Evolutionary conservation across 208 protist genomes (phyloP).

Genomic region (Leishmania martiniquensis): DNA sequence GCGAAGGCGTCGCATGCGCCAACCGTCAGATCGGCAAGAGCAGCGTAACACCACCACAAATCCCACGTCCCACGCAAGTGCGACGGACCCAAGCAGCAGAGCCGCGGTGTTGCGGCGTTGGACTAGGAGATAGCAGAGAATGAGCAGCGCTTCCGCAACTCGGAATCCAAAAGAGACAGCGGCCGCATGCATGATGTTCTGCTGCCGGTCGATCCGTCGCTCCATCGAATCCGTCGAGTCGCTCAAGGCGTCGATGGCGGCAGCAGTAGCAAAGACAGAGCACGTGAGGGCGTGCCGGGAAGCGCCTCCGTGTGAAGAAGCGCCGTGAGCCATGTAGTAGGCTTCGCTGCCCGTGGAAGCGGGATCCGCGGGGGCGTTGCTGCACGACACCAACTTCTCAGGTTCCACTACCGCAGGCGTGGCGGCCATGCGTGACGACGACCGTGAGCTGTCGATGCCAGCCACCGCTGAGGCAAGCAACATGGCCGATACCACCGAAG

Average conservation of each 20-base stretch:
- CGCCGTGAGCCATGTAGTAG: background rate
- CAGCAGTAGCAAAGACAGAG: background rate
- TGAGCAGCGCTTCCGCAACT: background rate
- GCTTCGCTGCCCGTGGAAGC: background rate
- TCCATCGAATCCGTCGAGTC: background rate
- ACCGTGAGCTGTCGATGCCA: background rate
- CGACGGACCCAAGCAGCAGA: background rate
- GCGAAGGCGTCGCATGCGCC: constrained; percentile 1
- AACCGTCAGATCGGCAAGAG: constrained; percentile 3
- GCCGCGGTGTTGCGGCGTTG: background rate
- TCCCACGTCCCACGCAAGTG: constrained; percentile 1
- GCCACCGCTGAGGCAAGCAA: background rate
- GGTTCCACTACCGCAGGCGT: background rate
- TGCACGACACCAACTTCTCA: background rate
- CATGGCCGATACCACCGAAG: background rate
- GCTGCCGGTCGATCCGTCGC: constrained; percentile 4
- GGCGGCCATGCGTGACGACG: too few species aligned
- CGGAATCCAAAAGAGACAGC: constrained; percentile 2
- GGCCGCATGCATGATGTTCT: background rate
- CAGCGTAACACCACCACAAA: background rate
- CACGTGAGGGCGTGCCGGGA: background rate
- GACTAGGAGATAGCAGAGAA: background rate
- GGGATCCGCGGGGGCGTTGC: background rate
- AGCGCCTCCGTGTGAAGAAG: background rate
- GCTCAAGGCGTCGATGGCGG: background rate